phyloP scores from a whole-genome alignment of 1,139 yeast species.

The Sugiyamaella sp. region DNA sequence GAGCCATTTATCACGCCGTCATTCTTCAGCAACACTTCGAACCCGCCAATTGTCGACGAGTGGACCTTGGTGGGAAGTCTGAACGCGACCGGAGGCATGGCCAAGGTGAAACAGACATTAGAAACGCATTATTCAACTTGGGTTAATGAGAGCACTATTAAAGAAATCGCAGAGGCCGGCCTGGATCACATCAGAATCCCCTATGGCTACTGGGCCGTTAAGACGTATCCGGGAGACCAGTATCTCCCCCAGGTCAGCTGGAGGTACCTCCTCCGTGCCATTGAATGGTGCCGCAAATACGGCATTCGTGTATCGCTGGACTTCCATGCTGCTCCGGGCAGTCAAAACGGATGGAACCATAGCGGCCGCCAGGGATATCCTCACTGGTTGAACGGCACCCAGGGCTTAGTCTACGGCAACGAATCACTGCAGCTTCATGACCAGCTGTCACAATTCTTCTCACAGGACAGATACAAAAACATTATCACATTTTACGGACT shows the following conservation, averaged over 20 bases:
- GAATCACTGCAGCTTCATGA: slow-evolving; percentile 46
- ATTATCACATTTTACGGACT: slow-evolving; percentile 79
- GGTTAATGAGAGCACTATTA: slow-evolving; percentile 72
- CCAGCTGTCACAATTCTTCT: slow-evolving; percentile 61
- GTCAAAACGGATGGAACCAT: slow-evolving; percentile 92
- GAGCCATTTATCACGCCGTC: slow-evolving; percentile 87
- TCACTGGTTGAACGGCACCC: slow-evolving; percentile 57
- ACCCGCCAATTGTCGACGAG: slow-evolving; percentile 41
- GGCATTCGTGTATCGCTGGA: slow-evolving; percentile 81
- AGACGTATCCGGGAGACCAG: slow-evolving; percentile 64
- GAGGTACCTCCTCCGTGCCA: slow-evolving; percentile 68
- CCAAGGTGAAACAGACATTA: slow-evolving; percentile 44
- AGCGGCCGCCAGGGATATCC: slow-evolving; percentile 73
- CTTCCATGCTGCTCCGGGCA: slow-evolving; percentile 89
- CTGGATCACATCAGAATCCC: slow-evolving; percentile 86
- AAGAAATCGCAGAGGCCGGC: slow-evolving; percentile 65
- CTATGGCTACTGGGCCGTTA: slow-evolving; percentile 90
- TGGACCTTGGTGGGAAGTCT: slow-evolving; percentile 50
- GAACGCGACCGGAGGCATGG: slow-evolving; percentile 51
- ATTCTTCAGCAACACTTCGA: slow-evolving; percentile 53
- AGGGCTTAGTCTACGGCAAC: slow-evolving; percentile 38
- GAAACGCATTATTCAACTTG: slow-evolving; percentile 73
- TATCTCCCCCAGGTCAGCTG: slow-evolving; percentile 76
- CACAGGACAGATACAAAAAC: slow-evolving; percentile 62
- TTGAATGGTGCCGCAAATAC: slow-evolving; percentile 69